Evolutionary conservation across 2,329 filamentous ascomycete species (phyloP).

Genomic region (Parasarocladium wereldwijsianum): DNA sequence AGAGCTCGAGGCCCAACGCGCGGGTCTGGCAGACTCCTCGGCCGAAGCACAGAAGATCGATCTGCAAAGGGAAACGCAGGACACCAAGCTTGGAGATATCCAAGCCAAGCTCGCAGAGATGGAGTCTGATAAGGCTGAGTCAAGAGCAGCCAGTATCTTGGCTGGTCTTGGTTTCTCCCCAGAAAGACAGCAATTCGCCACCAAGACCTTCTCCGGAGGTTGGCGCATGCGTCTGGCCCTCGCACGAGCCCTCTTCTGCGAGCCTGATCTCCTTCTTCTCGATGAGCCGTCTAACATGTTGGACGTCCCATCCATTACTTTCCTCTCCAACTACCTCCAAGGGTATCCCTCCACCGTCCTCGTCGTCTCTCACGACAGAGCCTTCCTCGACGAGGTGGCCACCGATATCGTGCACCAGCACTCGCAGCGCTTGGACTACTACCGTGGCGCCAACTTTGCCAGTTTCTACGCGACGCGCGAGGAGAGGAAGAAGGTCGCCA

Average conservation of each 20-base stretch:
- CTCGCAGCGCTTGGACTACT: conserved; percentile 94
- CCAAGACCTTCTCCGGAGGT: conserved; percentile 97
- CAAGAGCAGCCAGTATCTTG: conserved; percentile 86
- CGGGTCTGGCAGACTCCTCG: conserved; percentile 78
- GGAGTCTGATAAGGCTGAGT: conserved; percentile 97
- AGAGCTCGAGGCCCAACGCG: conserved; percentile 62
- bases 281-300: conserved; percentile 99
- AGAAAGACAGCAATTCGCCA: conserved; percentile 82
- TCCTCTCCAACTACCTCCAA: conserved; percentile 91
- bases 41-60: conserved; percentile 76
- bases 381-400: conserved; percentile 97
- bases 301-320: conserved; percentile 99
- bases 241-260: conserved; percentile 91
- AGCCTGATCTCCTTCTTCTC: conserved; percentile 86
- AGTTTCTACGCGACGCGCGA: conserved; percentile 96
- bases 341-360: conserved; percentile 86
- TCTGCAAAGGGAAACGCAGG: conserved; percentile 74
- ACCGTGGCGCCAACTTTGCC: conserved; percentile 93
- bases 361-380: conserved; percentile 96
- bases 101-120: conserved; percentile 90
- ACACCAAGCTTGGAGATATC: conserved; percentile 81
- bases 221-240: conserved; percentile 98
- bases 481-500: conserved; percentile 89
- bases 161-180: conserved; percentile 93
- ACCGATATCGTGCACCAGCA: conserved; percentile 99